These are phyloP conservation scores for Leptographium wingfieldii DNA, from an alignment of 2,329 filamentous ascomycete species.

Conservation along the genomic window DNA sequence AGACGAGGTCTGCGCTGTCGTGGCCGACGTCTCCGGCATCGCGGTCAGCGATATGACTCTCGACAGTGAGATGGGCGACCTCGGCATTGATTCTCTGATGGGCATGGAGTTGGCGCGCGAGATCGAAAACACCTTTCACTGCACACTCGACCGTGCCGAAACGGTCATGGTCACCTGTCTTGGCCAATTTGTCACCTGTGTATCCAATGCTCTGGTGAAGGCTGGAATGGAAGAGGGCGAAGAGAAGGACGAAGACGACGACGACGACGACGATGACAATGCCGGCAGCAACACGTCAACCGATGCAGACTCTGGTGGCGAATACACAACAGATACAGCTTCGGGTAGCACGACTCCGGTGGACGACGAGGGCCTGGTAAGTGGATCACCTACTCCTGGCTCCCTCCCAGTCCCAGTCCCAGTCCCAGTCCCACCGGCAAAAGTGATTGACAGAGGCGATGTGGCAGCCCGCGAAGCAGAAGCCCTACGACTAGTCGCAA, in stretches of 20 bases:
- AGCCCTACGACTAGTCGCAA: too few relatives aligned
- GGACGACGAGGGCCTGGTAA: too few relatives aligned
- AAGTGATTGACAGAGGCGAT: too few relatives aligned
- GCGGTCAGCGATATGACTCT: slow-evolving; percentile 23
- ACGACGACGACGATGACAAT: too few relatives aligned
- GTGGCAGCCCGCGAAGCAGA: too few relatives aligned
- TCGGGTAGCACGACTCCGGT: too few relatives aligned
- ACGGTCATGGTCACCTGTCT: not conserved
- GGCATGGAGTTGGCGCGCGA: slow-evolving; percentile 34
- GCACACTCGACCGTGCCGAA: slow-evolving; percentile 8
- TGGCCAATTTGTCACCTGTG: slow-evolving; percentile 1
- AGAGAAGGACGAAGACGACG: too few relatives aligned
- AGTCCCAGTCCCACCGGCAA: too few relatives aligned
- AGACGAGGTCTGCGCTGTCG: slow-evolving; percentile 8
- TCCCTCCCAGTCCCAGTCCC: too few relatives aligned
- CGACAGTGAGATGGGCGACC: slow-evolving; percentile 24
- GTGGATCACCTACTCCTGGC: too few relatives aligned
- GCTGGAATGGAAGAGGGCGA: too few relatives aligned
- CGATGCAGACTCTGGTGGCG: not conserved
- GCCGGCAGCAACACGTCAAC: not conserved
- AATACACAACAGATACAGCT: too few relatives aligned
- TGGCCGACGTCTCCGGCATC: slow-evolving; percentile 21
- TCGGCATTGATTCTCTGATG: slow-evolving; percentile 38
- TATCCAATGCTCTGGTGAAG: not conserved
- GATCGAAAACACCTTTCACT: slow-evolving; percentile 24